These are phyloP conservation scores for Diplodia intermedia DNA, from an alignment of 2,329 filamentous ascomycete genomes.

Conservation along the genomic window DNA sequence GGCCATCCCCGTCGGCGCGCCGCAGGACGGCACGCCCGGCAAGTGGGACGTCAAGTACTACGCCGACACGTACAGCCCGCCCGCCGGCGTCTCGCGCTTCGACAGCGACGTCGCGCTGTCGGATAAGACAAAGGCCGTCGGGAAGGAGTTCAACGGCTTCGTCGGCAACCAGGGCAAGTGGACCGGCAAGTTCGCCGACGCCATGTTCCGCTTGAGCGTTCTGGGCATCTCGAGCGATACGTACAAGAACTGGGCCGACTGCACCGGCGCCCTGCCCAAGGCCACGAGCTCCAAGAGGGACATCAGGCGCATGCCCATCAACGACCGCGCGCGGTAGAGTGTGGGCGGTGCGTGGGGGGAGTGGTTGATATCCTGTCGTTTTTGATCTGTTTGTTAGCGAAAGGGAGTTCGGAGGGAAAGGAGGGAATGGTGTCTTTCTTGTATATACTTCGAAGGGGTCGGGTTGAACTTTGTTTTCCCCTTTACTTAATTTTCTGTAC, in stretches of 20 bases:
- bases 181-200: slow-evolving; percentile 43
- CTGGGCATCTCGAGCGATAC: slow-evolving; percentile 10
- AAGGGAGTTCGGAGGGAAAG: neutral
- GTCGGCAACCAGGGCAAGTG: slow-evolving; percentile 41
- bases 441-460: no score
- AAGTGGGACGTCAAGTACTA: slow-evolving; percentile 62
- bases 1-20: slow-evolving; percentile 52
- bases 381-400: neutral
- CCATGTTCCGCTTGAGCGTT: slow-evolving; percentile 15
- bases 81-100: slow-evolving; percentile 34
- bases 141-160: slow-evolving; percentile 36
- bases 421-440: neutral
- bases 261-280: slow-evolving; percentile 21
- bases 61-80: slow-evolving; percentile 38
- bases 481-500: neutral
- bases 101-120: slow-evolving; percentile 38
- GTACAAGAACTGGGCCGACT: slow-evolving; percentile 22
- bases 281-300: slow-evolving; percentile 12
- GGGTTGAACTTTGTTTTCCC: neutral
- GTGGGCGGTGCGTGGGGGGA: neutral
- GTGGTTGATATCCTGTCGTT: neutral
- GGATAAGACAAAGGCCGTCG: slow-evolving; percentile 40
- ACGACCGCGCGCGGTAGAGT: slow-evolving; percentile 19
- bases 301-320: slow-evolving; percentile 11
- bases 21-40: slow-evolving; percentile 58